Evolutionary conservation across 1,284 basidiomycete genomes (phyloP).

Genomic region (Paramarasmius palmivorus): DNA sequence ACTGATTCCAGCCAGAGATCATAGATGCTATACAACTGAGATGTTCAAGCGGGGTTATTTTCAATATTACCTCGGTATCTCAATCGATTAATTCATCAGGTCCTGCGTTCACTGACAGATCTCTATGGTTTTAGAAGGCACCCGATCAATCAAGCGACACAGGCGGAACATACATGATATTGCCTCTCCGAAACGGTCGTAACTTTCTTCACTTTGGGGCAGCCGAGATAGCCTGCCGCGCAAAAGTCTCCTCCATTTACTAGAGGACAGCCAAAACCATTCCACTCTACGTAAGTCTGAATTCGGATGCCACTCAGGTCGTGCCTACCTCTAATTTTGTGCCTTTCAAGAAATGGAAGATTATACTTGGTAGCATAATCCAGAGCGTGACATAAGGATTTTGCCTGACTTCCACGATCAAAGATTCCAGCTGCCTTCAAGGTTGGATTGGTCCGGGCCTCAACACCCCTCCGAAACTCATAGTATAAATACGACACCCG

Average conservation of each 20-base stretch:
- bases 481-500: constrained; percentile 10
- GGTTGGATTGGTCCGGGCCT: not conserved
- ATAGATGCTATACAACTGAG: too few relatives aligned
- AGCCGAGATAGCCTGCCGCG: not conserved
- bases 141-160: constrained; percentile 1
- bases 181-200: not conserved
- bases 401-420: too few relatives aligned
- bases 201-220: not conserved
- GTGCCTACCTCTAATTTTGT: not conserved
- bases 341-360: not conserved
- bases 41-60: not conserved
- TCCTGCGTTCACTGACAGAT: not conserved
- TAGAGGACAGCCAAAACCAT: not conserved
- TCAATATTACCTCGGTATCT: not conserved
- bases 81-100: not conserved
- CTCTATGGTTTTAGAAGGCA: not conserved
- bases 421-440: not conserved
- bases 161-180: not conserved
- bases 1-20: too few relatives aligned
- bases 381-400: not conserved
- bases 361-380: not conserved
- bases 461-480: not conserved
- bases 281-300: not conserved
- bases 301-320: not conserved
- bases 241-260: not conserved